Evolutionary conservation across 768 basidiomycete species (phyloP), one percentile per base, ranked within the genome.

Genomic region (Termitomyces sp.): DNA sequence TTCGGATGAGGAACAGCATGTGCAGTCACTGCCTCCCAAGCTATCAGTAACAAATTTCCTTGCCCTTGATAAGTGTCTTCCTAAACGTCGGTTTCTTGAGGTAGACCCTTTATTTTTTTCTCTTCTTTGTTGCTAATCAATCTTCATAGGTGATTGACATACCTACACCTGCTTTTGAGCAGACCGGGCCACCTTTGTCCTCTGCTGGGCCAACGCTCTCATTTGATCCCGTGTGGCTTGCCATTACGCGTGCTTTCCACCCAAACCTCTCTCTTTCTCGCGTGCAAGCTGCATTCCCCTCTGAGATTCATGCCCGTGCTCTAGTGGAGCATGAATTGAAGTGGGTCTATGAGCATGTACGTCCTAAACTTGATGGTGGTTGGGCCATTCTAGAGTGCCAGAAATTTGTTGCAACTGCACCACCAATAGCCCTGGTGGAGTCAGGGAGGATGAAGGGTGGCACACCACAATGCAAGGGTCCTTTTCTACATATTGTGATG

Each of bases 201-300:
- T 17, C 48, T 25, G 16, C 34, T 37, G 23, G 16, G 35, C 79
- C 81, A 5, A 60, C 58, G 0, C 65, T 98, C 19, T 78, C 81
- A 14, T 97, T 83, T 70, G 95, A 98, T 65, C 86, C 87, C 0
- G 86, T 93, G 68, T 99, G 97, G 97, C 84, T 98, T 46, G 95
- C 94, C 0, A 93, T 99, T 65, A 86, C 85, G 5, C 88, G 91
- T 7, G 93, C 92, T 0, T 89, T 95, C 62, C 83, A 93, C 59
- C 86, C 87, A 0, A 89, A 81, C 72, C 80, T 98, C 59, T 86
- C 89, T 3, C 78, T 79, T 5, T 63, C 68, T 4, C 74, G 66
- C 7, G 63, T 65, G 0, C 89, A 89, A 59, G 68, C 68, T 0
- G 63, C 76, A 0, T 87, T 92, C 63, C 94, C 95, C 0, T 77